Base-by-base conservation (phyloP, 2,329 filamentous ascomycete genomes). In the Phialocephala sp. region DNA sequence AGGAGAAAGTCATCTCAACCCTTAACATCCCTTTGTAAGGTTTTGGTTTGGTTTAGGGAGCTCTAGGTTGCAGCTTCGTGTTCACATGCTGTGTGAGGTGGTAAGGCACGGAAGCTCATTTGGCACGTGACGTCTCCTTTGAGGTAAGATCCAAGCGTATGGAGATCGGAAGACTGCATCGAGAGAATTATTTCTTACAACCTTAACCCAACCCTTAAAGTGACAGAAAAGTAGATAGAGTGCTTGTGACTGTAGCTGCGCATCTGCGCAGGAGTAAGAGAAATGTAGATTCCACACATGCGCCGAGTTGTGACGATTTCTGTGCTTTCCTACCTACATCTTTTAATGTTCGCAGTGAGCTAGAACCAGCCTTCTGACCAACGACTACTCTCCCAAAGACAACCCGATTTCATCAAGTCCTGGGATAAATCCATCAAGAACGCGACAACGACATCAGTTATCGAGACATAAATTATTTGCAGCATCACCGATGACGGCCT, bases 401-500 rank as follows among this genome's bases (percentile, higher is more conserved):
- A 52, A 4, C 59, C 59, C 65, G n/a, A 62, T 55, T 54, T 55
- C 27, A 43, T 59, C 61, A 60, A 66, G 63, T 54, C 50, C 62
- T 57, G 59, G 59, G 64, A 66, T 63, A 59, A 39, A 59, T 47
- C 65, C 69, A 73, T 73, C 72, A 69, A 69, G 58, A 67, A 65
- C 41, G 35, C 47, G 36, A 57, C 55, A 41, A 36, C 55, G 36
- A 57, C 55, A 37, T 57, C 35, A 24, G 14, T 37, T 39, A 57
- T 57, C 55, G 27, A 54, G 50, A 32, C 35, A 41, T 12, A 41
- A 39, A 20, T 41, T 57, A 5, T 65, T 60, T 55, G 43, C 68
- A 68, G 64, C 62, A 67, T 63, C 63, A 66, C 71, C 61, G 70
- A 74, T 74, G 72, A 68, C 58, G 69, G 62, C 66, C 63, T 60